Percentiles rank a stretch among this genome's conserved stretches.
phyloP scores from a whole-genome alignment of 139 green algal species.

The Tetradesmus lagerheimii region DNA sequence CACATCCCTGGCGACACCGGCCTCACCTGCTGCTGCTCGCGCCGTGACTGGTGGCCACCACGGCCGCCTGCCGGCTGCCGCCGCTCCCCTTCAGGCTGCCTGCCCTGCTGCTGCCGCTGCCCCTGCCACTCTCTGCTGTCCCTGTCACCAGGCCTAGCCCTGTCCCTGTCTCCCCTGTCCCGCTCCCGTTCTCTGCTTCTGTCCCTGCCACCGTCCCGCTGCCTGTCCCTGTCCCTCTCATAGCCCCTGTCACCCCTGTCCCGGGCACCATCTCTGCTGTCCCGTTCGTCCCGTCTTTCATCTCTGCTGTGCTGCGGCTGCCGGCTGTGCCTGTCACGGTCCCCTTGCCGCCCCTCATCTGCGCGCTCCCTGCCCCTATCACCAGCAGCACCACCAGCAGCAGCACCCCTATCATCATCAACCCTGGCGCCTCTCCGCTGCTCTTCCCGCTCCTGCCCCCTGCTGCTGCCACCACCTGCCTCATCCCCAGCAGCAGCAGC shows the following conservation, averaged over 20 bases:
- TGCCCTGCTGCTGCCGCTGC: constrained; percentile 15
- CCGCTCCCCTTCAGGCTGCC: not conserved
- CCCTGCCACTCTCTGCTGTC: not conserved
- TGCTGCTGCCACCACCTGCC: not conserved
- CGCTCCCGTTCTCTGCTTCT: constrained; percentile 19
- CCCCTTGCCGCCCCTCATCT: not conserved
- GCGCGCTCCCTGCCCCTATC: constrained; percentile 12
- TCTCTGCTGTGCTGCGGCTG: constrained; percentile 8
- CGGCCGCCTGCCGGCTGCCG: not conserved
- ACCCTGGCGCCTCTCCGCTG: constrained; percentile 7
- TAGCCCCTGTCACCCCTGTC: constrained; percentile 20
- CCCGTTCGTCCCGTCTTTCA: not conserved
- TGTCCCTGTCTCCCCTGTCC: constrained; percentile 15
- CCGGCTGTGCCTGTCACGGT: not conserved
- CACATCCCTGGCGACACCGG: too few species aligned
- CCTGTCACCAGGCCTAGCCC: not conserved
- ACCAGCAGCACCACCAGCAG: not conserved
- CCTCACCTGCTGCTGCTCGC: constrained; percentile 3
- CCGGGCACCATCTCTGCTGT: not conserved
- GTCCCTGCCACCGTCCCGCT: not conserved
- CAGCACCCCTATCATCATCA: not conserved
- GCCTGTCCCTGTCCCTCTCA: constrained; percentile 38
- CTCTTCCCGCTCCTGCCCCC: not conserved
- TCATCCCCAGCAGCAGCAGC: not conserved
- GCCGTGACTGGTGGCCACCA: not conserved